These are phyloP conservation scores for Cladosporium oxysporum DNA, from an alignment of 2,329 filamentous ascomycete genomes.

Conservation along the genomic window DNA sequence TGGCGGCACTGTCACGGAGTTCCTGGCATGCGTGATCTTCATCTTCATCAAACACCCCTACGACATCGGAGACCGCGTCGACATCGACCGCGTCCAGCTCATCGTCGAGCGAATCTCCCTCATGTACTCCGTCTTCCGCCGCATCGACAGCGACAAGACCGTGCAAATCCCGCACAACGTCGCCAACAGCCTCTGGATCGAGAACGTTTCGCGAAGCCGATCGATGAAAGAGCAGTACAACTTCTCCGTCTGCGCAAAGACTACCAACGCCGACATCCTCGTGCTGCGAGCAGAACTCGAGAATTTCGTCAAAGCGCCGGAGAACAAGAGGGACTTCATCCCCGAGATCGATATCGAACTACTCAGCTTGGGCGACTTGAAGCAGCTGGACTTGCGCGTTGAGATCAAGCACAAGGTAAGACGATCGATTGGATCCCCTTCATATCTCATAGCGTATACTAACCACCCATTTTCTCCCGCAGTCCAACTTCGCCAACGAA, in stretches of 20 bases:
- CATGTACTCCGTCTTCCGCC: constrained; percentile 38
- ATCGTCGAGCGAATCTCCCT: constrained; percentile 38
- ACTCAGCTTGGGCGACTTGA: constrained; percentile 34
- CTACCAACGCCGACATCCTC: constrained; percentile 38
- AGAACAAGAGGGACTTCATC: constrained; percentile 41
- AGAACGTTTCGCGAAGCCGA: constrained; percentile 40
- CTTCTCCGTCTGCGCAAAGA: constrained; percentile 32
- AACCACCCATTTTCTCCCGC: background rate
- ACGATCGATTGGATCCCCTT: background rate
- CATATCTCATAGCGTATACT: background rate
- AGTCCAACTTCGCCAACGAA: constrained; percentile 62
- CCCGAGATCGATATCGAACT: constrained; percentile 39
- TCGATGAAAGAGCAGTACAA: constrained; percentile 39
- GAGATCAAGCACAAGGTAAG: constrained; percentile 38
- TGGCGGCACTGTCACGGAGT: constrained; percentile 88
- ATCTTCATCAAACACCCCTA: constrained; percentile 95
- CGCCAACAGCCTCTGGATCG: constrained; percentile 40
- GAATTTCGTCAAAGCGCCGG: constrained; percentile 34
- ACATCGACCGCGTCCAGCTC: constrained; percentile 27
- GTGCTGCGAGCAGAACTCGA: constrained; percentile 33
- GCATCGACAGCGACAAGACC: constrained; percentile 33
- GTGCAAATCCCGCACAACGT: constrained; percentile 41
- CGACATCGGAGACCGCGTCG: constrained; percentile 52
- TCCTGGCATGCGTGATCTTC: constrained; percentile 96
- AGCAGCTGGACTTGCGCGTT: constrained; percentile 36